These are phyloP conservation scores for Straminergon stramineum DNA, from an alignment of 225 moss, liverwort and hornwort genomes.

Conservation along the genomic window DNA sequence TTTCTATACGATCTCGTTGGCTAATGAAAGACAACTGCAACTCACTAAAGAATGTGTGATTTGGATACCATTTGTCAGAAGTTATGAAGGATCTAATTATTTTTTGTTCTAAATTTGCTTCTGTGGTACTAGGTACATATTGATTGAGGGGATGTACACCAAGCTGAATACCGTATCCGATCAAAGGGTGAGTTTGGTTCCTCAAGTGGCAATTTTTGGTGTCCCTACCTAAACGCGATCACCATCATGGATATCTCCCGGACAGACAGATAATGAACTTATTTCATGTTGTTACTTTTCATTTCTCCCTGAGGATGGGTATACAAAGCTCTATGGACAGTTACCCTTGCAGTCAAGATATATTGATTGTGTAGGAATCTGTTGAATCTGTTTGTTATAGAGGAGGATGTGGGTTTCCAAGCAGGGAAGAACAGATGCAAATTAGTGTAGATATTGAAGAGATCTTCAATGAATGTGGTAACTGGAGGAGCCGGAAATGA, in stretches of 20 bases:
- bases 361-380: background rate
- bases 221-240: background rate
- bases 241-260: background rate
- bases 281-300: background rate
- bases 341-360: background rate
- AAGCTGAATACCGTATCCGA: background rate
- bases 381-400: background rate
- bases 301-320: background rate
- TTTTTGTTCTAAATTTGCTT: too few relatives aligned
- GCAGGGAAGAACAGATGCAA: background rate
- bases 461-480: background rate
- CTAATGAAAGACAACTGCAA: background rate
- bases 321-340: background rate
- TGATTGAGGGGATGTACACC: background rate
- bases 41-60: background rate
- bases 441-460: background rate
- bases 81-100: background rate
- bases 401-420: background rate
- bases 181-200: background rate
- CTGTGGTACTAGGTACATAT: background rate
- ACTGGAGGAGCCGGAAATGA: background rate
- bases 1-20: background rate
- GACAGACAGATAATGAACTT: background rate
- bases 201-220: background rate
- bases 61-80: background rate